phyloP scores from a whole-genome alignment of 202 grass and related monocot genomes.

The Eragrostis tef region DNA sequence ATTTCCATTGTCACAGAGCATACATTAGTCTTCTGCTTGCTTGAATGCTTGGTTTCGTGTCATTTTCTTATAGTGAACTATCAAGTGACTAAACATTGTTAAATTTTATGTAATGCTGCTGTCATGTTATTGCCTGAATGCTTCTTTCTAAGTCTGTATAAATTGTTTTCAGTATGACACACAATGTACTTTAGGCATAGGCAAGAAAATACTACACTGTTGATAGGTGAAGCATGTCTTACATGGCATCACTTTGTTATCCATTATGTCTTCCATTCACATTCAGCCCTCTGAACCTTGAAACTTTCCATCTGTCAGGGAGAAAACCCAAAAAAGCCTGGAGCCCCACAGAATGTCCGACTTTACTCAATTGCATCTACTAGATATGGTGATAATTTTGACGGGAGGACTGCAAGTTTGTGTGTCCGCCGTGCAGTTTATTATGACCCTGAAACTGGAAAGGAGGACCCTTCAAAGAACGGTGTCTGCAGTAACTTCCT shows the following conservation, averaged over 20 bases:
- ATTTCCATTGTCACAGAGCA: neutral
- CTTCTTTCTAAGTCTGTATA: neutral
- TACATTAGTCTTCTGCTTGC: neutral
- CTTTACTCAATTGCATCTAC: conserved; percentile 97
- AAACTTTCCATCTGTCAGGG: conserved; percentile 63
- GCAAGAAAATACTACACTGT: neutral
- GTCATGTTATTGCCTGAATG: too few relatives aligned
- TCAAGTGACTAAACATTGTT: neutral
- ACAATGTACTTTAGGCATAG: neutral
- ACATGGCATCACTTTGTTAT: neutral
- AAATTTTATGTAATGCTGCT: neutral
- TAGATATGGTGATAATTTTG: conserved; percentile 83
- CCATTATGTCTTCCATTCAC: neutral
- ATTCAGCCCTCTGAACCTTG: conserved; percentile 4
- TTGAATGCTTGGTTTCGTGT: neutral
- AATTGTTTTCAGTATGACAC: neutral
- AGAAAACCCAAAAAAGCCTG: conserved; percentile 96
- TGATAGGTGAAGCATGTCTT: neutral
- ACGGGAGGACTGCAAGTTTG: conserved; percentile 79
- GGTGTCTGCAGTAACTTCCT: conserved; percentile 98
- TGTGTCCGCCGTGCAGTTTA: conserved; percentile 84
- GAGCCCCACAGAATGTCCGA: conserved; percentile 76
- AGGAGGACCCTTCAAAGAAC: conserved; percentile 83
- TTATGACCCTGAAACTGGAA: conserved; percentile 89
- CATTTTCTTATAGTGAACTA: neutral